phyloP scores from a whole-genome alignment of 164 flowering plant genomes.

The Warburgia ugandensis region DNA sequence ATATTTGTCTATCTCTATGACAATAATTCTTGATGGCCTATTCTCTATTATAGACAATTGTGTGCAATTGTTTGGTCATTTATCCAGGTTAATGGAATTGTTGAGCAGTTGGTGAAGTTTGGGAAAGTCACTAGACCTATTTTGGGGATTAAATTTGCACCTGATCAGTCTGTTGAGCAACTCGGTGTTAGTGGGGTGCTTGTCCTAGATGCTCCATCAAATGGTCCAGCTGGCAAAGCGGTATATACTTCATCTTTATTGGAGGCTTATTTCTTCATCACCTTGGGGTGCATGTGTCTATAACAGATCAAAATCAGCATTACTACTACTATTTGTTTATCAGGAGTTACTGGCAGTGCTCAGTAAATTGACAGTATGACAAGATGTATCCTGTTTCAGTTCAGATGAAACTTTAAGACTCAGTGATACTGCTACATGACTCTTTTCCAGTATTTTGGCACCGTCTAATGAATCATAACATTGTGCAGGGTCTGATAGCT shows the following conservation, averaged over 20 bases:
- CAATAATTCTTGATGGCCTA: not conserved
- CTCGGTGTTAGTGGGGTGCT: conserved; percentile 95
- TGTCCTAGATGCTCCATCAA: conserved; percentile 84
- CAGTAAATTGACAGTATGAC: not conserved
- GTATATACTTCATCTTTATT: conserved; percentile 26
- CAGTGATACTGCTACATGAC: not conserved
- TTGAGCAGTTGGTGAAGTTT: conserved; percentile 80
- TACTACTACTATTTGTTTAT: not conserved
- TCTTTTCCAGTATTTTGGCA: not conserved
- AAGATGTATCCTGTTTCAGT: not conserved
- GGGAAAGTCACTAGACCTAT: conserved; percentile 95
- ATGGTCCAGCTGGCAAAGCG: conserved; percentile 98
- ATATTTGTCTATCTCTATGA: not conserved
- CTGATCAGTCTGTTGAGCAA: conserved; percentile 97
- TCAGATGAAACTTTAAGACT: not conserved
- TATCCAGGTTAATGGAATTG: conserved; percentile 79
- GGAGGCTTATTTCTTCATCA: not conserved
- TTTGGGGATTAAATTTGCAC: conserved; percentile 94
- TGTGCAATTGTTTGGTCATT: not conserved
- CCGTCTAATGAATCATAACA: not conserved
- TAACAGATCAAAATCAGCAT: not conserved
- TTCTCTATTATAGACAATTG: not conserved
- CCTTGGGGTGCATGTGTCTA: not conserved
- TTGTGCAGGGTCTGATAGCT: conserved; percentile 62
- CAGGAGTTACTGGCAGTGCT: not conserved